Evolutionary conservation across 2,329 filamentous ascomycete species (phyloP), one percentile per base, ranked within the genome.

Genomic region (Diaporthe sp.): DNA sequence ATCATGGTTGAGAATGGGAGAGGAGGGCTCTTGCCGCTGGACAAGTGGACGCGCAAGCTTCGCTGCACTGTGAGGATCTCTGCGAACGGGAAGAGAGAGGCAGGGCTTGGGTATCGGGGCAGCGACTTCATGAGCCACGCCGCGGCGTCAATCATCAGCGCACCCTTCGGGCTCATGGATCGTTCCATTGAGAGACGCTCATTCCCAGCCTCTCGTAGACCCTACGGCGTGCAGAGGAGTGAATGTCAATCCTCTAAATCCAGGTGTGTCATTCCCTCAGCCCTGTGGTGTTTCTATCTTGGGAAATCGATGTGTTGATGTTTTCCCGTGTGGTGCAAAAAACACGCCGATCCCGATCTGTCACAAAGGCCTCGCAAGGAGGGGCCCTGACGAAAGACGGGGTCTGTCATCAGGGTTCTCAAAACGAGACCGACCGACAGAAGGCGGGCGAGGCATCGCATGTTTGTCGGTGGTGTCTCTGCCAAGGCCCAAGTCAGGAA

Each of bases 281-380:
- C 63, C 55, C 39, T 72, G 56, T 73, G 55, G 39, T 73, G 66
- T 69, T 75, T 71, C 73, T 73, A 75, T 75, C 58, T 73, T 73
- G 50, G 73, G 71, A 58, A 71, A 22, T 39, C 19, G 56, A 70
- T 56, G 22, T n/a, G 37, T 47, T 56, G 53, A 63, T 53, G 61
- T 58, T 13, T 71, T 63, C 44, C 53, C 70, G 35, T 63, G 69
- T 72, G 32, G 68, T 68, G 22, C 39, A 32, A 25, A 47, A 70
- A 50, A 63, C 27, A 30, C 42, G 73, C 35, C 70, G 63, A 75
- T 72, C 70, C 55, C 37, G n/a, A 61, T 59, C 69, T 63, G 70
- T 73, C 42, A 69, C 37, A 42, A 56, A 19, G 25, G 32, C 25
- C 5, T 72, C 32, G 27, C 71, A 73, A 61, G 71, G 71, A 58